A percentile compares a stretch with the other conserved stretches of the same genome.
Conservation (phyloP, 495 filamentous ascomycete genomes). For the Tuber calosporum region DNA sequence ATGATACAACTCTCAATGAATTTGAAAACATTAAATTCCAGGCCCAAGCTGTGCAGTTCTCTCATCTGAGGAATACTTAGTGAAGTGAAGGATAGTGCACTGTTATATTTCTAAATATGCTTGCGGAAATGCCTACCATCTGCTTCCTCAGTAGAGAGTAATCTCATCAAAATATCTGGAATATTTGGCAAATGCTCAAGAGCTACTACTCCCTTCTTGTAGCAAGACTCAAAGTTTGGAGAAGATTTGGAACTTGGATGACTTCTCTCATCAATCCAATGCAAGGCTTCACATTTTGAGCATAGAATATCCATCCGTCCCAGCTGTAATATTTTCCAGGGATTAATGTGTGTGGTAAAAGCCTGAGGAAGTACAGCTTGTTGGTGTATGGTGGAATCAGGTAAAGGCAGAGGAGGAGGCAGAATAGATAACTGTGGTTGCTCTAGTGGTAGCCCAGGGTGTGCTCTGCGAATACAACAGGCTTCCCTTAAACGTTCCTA, state of each 20-base stretch:
- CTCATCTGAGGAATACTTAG: too few species aligned
- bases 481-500: not conserved
- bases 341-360: not conserved
- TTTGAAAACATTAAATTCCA: too few species aligned
- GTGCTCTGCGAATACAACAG: not conserved
- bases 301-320: not conserved
- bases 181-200: not conserved
- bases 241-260: not conserved
- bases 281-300: not conserved
- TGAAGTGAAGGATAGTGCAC: too few species aligned
- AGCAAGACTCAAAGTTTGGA: not conserved
- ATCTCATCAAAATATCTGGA: not conserved
- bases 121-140: too few species aligned
- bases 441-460: too few species aligned
- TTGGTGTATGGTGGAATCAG: not conserved
- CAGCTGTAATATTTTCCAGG: not conserved
- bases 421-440: too few species aligned
- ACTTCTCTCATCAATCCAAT: not conserved
- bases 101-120: too few species aligned
- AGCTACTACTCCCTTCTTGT: not conserved
- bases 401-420: too few species aligned
- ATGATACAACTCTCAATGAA: too few species aligned
- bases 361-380: too few species aligned
- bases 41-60: too few species aligned
- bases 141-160: too few species aligned